phyloP scores from a whole-genome alignment of 2,329 filamentous ascomycete species.

The Dactylellina cionopaga region DNA sequence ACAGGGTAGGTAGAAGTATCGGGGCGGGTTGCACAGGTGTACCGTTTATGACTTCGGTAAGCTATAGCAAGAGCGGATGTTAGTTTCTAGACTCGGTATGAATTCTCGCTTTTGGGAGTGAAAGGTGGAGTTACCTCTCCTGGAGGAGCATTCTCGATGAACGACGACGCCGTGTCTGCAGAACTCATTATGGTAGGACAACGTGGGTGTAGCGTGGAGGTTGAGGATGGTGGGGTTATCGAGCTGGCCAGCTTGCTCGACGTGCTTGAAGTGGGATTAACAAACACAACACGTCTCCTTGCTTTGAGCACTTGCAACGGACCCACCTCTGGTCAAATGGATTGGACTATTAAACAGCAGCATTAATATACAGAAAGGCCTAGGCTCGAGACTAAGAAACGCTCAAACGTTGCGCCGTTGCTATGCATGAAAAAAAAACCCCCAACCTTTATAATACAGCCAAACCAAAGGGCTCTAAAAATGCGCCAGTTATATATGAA shows the following conservation, averaged over 20 bases:
- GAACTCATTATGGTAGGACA: conserved; percentile 38
- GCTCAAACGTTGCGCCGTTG: conserved; percentile 2
- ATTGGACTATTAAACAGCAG: not conserved
- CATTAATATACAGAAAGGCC: not conserved
- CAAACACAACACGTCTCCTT: conserved; percentile 36
- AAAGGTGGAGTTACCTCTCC: conserved; percentile 76
- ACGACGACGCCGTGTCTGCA: conserved; percentile 75
- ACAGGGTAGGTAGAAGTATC: not conserved
- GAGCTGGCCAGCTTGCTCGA: conserved; percentile 21
- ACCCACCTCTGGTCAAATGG: too few relatives aligned
- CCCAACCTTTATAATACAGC: too few relatives aligned
- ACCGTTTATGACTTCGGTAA: conserved; percentile 89
- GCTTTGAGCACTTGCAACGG: too few relatives aligned
- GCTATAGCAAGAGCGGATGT: conserved; percentile 65
- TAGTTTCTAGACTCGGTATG: too few relatives aligned
- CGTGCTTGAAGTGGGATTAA: conserved; percentile 13
- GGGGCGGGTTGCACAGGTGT: conserved; percentile 58
- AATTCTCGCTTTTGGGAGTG: too few relatives aligned
- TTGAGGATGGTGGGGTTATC: conserved; percentile 37
- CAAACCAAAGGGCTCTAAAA: too few relatives aligned
- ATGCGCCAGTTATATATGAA: too few relatives aligned
- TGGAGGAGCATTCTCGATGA: conserved; percentile 91
- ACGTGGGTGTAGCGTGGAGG: conserved; percentile 19
- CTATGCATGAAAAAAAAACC: conserved; percentile 21
- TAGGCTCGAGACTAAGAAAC: not conserved